Base-by-base conservation (phyloP, 768 basidiomycete species). In the Dentipellis sp. region DNA sequence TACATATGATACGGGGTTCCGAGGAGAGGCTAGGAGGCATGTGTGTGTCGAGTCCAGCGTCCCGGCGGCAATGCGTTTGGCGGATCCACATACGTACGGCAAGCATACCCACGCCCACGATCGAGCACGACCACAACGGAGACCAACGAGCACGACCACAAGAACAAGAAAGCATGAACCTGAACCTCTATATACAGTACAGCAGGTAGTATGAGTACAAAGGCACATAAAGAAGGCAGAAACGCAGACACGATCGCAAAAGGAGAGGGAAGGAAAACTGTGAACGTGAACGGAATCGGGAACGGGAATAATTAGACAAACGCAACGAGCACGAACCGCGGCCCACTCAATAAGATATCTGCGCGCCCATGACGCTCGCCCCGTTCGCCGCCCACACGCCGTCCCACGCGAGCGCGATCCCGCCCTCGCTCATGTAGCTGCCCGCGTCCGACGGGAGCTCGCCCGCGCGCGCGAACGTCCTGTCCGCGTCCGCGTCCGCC, bases 381-480 rank as follows among this genome's bases (percentile, higher is more conserved):
- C 56, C 60, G 9, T 48, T 42, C 34, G 56, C 56, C 35, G 51
- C 55, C 61, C 61, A 60, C 46, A 52, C 53, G 36, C 59, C 56
- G 38, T 47, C 55, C 61, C 61, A 62, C 40, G 51, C 58, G n/a
- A 53, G 47, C 21, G 54, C 35, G 6, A 62, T 62, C 56, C 61
- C 61, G 50, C 59, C 61, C 21, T 55, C 54, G 40, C 53, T 14
- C 16, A 55, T 10, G 16, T 12, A 36, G n/a, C 47, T 46, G 35
- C 35, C 21, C 9, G 10, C 54, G 17, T 29, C 16, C 6, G 16
- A 23, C 14, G 39, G 23, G 14, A 50, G 29, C 58, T 59, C 58
- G 53, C 58, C 53, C n/a, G 61, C 61, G 54, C 58, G 58, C 38
- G 59, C 56, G 53, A 61, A 62, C 59, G 61, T 54, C 23, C 52